Evolutionary conservation across 352 stramenopile genomes (phyloP), one percentile per base, ranked within the genome.

Genomic region (Thraustotheca clavata): DNA sequence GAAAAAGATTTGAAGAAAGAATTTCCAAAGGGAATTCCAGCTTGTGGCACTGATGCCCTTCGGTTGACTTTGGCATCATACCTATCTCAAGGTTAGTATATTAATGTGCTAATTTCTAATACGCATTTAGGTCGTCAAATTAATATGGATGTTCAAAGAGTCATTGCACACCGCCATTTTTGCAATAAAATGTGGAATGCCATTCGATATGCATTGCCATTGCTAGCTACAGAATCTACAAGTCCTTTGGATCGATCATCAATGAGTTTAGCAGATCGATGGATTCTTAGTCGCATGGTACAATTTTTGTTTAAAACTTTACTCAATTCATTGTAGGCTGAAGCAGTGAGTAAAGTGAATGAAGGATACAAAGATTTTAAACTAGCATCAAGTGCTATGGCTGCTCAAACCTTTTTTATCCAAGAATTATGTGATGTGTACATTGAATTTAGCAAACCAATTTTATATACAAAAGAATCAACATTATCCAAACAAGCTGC

Each of bases 171-270:
- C 77, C 89, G 97, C 60, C 97, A 99, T 75, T 99, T 99, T 74
- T 99, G 97, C 70, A 99, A 99, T 87, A 99, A 99, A 76, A 83
- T 99, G 27, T 99, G 97, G 97, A 99, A 99, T 74, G 97, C 96
- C 6, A 97, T 96, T 52, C 91, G 93, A 48, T 99, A 99, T 74
- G 96, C 96, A 43, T 88, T 99, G 67, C 93, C 93, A 34, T 98
- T 98, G 78, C 77, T 99, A 14, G 95, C 94, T 73, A 81, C 9
- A 78, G 86, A 41, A 71, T 87, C 31, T 77, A 76, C 1, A 70
- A 80, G 31, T 18, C 24, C 43, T 14, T 5, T 29, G 4, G 36
- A 39, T 7, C 3, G 20, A 22, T 32, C 57, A 33, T 24, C 46
- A 29, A 65, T 65, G 57, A 43, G 57, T 8, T 46, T 65, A 1